Percentiles rank a stretch among this genome's conserved stretches.
Conservation (phyloP, 2,329 filamentous ascomycete genomes). For the Lecanicillium sp. region DNA sequence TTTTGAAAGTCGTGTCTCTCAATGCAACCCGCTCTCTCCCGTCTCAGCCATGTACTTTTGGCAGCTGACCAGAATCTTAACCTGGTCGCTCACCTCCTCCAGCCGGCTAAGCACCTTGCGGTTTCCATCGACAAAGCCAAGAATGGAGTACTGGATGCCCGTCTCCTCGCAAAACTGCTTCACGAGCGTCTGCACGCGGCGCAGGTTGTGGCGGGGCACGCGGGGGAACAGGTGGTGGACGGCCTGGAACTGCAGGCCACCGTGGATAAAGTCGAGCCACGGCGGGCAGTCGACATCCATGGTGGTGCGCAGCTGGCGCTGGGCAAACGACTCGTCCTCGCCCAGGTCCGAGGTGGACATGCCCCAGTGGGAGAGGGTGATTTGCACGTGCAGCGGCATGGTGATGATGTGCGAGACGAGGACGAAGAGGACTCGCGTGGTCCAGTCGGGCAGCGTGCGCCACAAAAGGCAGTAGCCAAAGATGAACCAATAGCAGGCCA, state of each 20-base stretch:
- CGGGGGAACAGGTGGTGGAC: conserved; percentile 65
- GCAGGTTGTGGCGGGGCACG: conserved; percentile 60
- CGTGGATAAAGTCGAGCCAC: conserved; percentile 67
- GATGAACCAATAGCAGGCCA: conserved; percentile 58
- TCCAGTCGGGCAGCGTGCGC: conserved; percentile 49
- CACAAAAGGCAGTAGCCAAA: conserved; percentile 61
- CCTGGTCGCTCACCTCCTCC: conserved; percentile 53
- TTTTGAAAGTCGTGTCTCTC: too few species aligned
- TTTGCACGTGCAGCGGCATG: conserved; percentile 63
- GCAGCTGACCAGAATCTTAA: conserved; percentile 51
- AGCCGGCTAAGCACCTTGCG: conserved; percentile 39
- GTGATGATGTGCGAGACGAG: conserved; percentile 58
- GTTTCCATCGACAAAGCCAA: conserved; percentile 57
- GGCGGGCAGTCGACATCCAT: conserved; percentile 67
- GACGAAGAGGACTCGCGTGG: conserved; percentile 52
- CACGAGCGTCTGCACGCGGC: conserved; percentile 51
- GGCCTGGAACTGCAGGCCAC: conserved; percentile 65
- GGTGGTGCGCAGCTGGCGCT: conserved; percentile 62
- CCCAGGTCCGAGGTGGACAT: conserved; percentile 62
- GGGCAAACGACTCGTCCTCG: conserved; percentile 57
- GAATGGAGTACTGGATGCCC: conserved; percentile 53
- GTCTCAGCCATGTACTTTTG: conserved; percentile 42
- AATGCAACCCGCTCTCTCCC: conserved; percentile 34
- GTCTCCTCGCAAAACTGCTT: conserved; percentile 58
- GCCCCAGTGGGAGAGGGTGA: conserved; percentile 65